A percentile compares a stretch with the other conserved stretches of the same genome.
Evolutionary conservation across 495 filamentous ascomycete species (phyloP).

Genomic region (Podospora conica): DNA sequence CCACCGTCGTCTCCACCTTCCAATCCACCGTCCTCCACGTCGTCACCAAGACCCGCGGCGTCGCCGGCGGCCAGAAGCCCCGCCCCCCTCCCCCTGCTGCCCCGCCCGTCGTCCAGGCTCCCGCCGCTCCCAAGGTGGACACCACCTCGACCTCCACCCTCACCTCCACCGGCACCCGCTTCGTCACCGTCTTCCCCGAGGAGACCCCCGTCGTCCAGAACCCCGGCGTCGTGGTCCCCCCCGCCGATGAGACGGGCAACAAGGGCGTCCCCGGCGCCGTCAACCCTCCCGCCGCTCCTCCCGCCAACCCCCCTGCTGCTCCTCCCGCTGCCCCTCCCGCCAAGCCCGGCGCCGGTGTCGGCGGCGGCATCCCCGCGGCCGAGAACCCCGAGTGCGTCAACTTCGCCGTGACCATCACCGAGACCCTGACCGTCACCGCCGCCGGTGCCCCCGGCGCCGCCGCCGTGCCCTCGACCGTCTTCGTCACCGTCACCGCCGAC

Average conservation of each 20-base stretch:
- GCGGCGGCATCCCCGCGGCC: slow-evolving; percentile 7
- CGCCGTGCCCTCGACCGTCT: slow-evolving; percentile 32
- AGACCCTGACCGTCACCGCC: slow-evolving; percentile 29
- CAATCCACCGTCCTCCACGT: slow-evolving; percentile 17
- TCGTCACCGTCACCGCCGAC: slow-evolving; percentile 34
- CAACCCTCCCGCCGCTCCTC: slow-evolving; percentile 12
- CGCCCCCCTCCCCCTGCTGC: background rate
- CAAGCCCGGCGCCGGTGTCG: slow-evolving; percentile 13
- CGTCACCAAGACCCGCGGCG: slow-evolving; percentile 14
- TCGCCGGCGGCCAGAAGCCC: slow-evolving; percentile 8
- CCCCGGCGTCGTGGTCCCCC: too few relatives aligned
- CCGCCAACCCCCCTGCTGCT: slow-evolving; percentile 11
- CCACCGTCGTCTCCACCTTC: slow-evolving; percentile 34
- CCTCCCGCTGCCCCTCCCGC: slow-evolving; percentile 19
- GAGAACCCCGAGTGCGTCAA: slow-evolving; percentile 22
- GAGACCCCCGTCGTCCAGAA: slow-evolving; percentile 7
- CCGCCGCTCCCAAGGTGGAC: slow-evolving; percentile 13
- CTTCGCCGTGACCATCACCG: slow-evolving; percentile 35
- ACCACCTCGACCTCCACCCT: slow-evolving; percentile 31
- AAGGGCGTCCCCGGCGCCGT: slow-evolving; percentile 4
- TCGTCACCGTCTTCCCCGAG: slow-evolving; percentile 30
- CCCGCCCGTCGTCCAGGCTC: background rate
- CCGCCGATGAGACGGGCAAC: too few relatives aligned
- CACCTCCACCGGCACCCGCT: slow-evolving; percentile 37
- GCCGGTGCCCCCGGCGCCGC: slow-evolving; percentile 28